These are phyloP conservation scores for Trypanosoma caninum DNA, from an alignment of 208 protist genomes.

Conservation along the genomic window DNA sequence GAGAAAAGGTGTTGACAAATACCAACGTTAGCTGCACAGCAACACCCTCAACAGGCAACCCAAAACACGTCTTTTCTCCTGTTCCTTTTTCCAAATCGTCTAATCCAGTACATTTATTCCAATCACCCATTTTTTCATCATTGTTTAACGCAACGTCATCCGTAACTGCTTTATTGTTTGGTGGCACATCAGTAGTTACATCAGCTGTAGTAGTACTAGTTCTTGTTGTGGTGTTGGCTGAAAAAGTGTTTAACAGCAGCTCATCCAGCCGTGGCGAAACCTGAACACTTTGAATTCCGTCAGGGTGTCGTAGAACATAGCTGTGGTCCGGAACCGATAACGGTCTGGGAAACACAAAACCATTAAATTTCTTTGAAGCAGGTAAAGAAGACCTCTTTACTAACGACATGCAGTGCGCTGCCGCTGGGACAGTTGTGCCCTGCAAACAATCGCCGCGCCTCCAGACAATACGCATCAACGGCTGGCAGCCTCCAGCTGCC, in stretches of 20 bases:
- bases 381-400: constrained; percentile 5
- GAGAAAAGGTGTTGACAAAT: constrained; percentile 73
- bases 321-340: constrained; percentile 23
- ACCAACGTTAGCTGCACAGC: constrained; percentile 74
- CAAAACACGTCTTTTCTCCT: background rate
- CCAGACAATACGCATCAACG: constrained; percentile 51
- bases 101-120: background rate
- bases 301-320: constrained; percentile 54
- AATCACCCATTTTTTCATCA: background rate
- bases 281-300: constrained; percentile 60
- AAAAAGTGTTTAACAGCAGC: constrained; percentile 35
- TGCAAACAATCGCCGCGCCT: constrained; percentile 21
- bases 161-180: constrained; percentile 13
- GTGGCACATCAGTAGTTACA: background rate
- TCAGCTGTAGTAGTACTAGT: background rate
- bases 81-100: background rate
- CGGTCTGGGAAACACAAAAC: constrained; percentile 20
- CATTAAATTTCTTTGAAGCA: constrained; percentile 9
- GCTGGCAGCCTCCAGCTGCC: background rate
- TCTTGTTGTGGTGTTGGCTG: background rate
- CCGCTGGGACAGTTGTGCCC: background rate
- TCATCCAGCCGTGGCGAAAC: constrained; percentile 47
- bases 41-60: constrained; percentile 20
- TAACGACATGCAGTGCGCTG: background rate
- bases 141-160: constrained; percentile 29